These are phyloP conservation scores for Boletus tylopilopsis DNA, from an alignment of 768 basidiomycete genomes.

Conservation along the genomic window DNA sequence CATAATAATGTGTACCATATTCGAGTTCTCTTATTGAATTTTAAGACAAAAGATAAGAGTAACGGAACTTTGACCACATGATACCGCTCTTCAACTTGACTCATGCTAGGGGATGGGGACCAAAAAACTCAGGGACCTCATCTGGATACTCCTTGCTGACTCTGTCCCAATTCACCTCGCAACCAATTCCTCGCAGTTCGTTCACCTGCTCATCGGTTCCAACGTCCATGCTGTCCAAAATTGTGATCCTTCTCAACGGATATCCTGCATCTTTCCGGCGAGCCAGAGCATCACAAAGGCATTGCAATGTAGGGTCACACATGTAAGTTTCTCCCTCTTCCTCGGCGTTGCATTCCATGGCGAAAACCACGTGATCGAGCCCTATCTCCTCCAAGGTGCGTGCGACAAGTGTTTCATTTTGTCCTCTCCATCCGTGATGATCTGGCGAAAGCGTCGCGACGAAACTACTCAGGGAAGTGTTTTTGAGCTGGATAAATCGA, in stretches of 20 bases:
- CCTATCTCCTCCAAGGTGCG: slow-evolving; percentile 1
- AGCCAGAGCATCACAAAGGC: neutral
- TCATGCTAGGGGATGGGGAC: too few species aligned
- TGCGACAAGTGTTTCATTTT: neutral
- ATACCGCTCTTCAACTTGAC: too few species aligned
- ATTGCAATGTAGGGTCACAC: neutral
- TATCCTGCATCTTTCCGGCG: neutral
- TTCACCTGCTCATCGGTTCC: neutral
- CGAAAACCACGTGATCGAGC: neutral
- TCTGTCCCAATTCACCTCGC: neutral
- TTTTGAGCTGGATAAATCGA: neutral
- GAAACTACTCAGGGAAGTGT: neutral
- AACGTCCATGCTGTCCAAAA: neutral
- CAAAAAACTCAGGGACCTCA: too few species aligned
- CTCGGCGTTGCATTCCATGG: neutral
- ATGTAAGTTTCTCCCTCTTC: neutral
- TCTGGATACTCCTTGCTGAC: neutral
- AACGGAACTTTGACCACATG: neutral
- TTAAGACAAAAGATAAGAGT: too few species aligned
- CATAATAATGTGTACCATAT: too few species aligned
- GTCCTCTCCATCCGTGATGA: slow-evolving; percentile 1
- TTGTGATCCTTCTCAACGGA: neutral
- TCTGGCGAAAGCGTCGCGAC: neutral
- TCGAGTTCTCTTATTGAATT: too few species aligned
- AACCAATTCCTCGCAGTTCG: neutral